Evolutionary conservation across 768 basidiomycete species (phyloP).

Genomic region (Macrolepiota dolichaula): DNA sequence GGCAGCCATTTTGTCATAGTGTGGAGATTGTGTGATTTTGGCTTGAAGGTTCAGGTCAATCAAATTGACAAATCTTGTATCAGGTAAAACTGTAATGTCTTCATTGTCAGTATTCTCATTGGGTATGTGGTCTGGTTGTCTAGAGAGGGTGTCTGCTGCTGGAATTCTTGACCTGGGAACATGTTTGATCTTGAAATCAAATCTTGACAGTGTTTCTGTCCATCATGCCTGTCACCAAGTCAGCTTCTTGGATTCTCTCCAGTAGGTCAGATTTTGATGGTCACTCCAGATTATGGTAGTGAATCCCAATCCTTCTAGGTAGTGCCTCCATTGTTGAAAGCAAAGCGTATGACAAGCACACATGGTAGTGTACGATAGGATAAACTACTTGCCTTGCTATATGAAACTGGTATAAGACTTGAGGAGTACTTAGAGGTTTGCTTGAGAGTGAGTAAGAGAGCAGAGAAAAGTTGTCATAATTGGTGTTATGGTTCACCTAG

Average conservation of each 20-base stretch:
- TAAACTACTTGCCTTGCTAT: too few relatives aligned
- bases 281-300: background rate
- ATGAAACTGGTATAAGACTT: too few relatives aligned
- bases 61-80: constrained; percentile 12
- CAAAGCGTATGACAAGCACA: too few relatives aligned
- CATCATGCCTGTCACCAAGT: constrained; percentile 18
- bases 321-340: too few relatives aligned
- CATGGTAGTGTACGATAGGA: too few relatives aligned
- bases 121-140: constrained; percentile 14
- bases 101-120: constrained; percentile 15
- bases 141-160: constrained; percentile 15
- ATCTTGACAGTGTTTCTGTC: constrained; percentile 28
- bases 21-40: background rate
- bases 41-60: constrained; percentile 10
- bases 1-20: too few relatives aligned
- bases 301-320: background rate
- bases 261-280: constrained; percentile 6
- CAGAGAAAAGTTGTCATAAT: too few relatives aligned
- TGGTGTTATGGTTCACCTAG: too few relatives aligned
- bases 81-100: constrained; percentile 12
- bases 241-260: constrained; percentile 23
- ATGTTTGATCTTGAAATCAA: constrained; percentile 27
- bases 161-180: constrained; percentile 16
- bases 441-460: too few relatives aligned
- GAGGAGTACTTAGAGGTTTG: too few relatives aligned